Percentiles rank a stretch among this genome's conserved stretches.
These are phyloP conservation scores for Penicillium concentricum DNA, from an alignment of 2,329 filamentous ascomycete species.

Conservation along the genomic window DNA sequence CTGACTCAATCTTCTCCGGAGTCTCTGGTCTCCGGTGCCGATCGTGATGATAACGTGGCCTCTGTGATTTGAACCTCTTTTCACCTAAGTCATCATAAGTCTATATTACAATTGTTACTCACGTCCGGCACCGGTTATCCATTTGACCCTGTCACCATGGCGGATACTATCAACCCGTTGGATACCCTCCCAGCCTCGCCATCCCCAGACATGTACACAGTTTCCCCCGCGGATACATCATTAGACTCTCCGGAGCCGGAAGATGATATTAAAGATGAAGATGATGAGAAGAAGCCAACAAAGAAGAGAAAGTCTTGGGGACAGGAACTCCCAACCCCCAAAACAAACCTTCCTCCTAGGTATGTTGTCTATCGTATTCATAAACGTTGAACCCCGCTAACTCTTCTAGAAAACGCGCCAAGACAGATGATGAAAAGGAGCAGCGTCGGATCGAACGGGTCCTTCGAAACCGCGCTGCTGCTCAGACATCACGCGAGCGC, in stretches of 20 bases:
- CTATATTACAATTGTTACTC: conserved; percentile 1
- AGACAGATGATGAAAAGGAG: conserved; percentile 98
- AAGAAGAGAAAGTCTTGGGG: conserved; percentile 99
- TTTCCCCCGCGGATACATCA: conserved; percentile 44
- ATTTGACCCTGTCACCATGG: conserved; percentile 26
- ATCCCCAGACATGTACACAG: conserved; percentile 37
- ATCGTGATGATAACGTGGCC: conserved; percentile 41
- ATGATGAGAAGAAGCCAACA: conserved; percentile 65
- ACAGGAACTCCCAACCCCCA: conserved; percentile 91
- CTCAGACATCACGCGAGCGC: conserved; percentile 92
- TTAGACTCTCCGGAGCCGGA: conserved; percentile 30
- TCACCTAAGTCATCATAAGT: conserved; percentile 8
- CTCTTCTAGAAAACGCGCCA: conserved; percentile 77
- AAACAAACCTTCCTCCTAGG: conserved; percentile 92
- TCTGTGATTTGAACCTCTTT: conserved; percentile 11
- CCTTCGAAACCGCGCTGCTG: conserved; percentile 90
- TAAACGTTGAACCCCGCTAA: conserved; percentile 7
- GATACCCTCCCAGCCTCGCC: conserved; percentile 35
- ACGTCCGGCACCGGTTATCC: conserved; percentile 21
- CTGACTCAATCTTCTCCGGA: conserved; percentile 20
- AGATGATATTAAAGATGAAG: conserved; percentile 20
- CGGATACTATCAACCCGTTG: conserved; percentile 33
- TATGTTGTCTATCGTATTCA: conserved; percentile 41
- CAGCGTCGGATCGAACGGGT: conserved; percentile 96
- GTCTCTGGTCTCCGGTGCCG: conserved; percentile 25